Evolutionary conservation across 2,329 filamentous ascomycete species (phyloP).

Genomic region (Seiridium cupressi): DNA sequence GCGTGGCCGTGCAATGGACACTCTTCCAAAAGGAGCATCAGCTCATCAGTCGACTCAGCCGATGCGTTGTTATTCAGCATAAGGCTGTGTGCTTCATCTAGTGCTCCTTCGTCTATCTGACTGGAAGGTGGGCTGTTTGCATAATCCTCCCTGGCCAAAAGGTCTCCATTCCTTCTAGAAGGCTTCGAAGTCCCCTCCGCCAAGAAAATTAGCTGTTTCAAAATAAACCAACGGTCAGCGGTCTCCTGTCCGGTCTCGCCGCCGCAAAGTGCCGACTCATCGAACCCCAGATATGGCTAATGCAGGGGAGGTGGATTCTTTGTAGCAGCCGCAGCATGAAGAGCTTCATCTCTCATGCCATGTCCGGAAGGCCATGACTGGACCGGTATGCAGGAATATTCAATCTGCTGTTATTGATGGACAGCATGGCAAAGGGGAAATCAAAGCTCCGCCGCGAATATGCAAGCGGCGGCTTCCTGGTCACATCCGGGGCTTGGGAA

Average conservation of each 20-base stretch:
- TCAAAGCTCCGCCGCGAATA: no score
- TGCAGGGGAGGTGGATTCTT: no score
- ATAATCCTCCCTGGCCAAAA: neutral
- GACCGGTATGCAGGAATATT: neutral
- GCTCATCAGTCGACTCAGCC: no score
- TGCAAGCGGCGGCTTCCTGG: no score
- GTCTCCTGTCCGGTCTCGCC: neutral
- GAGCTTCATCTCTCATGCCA: neutral
- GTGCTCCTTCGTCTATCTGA: no score
- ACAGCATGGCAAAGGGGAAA: no score
- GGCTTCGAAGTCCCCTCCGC: neutral
- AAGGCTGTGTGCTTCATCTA: no score
- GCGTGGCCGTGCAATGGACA: no score
- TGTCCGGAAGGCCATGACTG: neutral
- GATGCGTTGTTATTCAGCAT: no score
- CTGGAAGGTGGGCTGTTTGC: neutral
- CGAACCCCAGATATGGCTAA: no score
- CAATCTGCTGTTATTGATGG: neutral
- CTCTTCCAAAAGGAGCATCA: no score
- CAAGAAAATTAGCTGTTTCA: neutral
- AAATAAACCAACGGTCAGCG: neutral
- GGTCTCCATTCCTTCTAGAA: constrained; percentile 6
- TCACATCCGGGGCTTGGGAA: no score
- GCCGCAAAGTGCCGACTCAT: neutral
- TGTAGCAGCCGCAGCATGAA: neutral